Evolutionary conservation across 129 eudicot genomes (phyloP), one percentile per base, ranked within the genome.

Genomic region (Pittosporum tobira): DNA sequence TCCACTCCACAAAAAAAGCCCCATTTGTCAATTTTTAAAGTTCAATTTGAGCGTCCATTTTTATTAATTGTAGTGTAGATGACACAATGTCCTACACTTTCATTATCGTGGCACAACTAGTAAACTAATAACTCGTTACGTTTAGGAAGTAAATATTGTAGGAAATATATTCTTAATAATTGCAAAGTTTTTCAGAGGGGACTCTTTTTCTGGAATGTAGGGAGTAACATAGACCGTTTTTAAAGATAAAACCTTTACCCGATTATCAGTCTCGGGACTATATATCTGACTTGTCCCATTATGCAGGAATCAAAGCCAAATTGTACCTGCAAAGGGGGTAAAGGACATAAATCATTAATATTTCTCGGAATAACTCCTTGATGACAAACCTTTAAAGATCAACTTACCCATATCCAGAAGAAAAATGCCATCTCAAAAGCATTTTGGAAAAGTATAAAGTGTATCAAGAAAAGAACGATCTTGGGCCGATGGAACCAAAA

Each of bases 391-490:
- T 61, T 30, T 11, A 8, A 40, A 48, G 57, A 69, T 30, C 28
- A 56, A 36, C 62, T 76, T 67, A 86, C 96, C 83, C 76, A 77
- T 51, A 91, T 91, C 98, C 98, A 86, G 75, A 86, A 86, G 89
- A 91, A 83, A 70, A 73, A 86, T 24, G 98, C 96, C 18, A 91
- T 87, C 81, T 91, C 98, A 21, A 91, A 91, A 9, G 98, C 89
- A 46, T 91, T 91, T 77, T 86, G 98, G 79, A 91, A 91, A 60
- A 86, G 98, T 73, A 91, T 91, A 50, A 91, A 76, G 66, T 86
- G 98, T 44, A 91, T 91, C 77, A 86, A 75, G 66, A 71, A 56
- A 43, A 84, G 94, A 57, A 86, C 59, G 25, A 91, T 48, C 45
- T 54, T 64, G 57, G 98, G 96, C 10, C 87, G 69, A 54, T 62